Evolutionary conservation across 2,329 filamentous ascomycete genomes (phyloP).

Genomic region (Neofusicoccum kwambonambiense): DNA sequence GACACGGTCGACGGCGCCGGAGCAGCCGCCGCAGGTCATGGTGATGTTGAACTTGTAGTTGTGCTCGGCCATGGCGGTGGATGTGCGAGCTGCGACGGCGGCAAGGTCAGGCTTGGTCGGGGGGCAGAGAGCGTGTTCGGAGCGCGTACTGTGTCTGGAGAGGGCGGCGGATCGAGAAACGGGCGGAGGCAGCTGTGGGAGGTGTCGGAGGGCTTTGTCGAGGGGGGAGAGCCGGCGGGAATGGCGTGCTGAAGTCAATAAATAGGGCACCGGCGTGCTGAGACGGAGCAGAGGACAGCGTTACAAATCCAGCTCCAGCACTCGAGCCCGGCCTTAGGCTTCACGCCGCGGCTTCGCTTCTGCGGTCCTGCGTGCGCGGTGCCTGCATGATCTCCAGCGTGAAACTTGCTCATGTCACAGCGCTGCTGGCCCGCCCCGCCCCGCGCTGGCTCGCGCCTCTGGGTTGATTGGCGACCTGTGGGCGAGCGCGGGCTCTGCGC

Average conservation of each 20-base stretch:
- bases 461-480: neutral
- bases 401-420: constrained; percentile 35
- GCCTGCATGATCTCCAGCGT: constrained; percentile 22
- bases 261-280: neutral
- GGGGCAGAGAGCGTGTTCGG: neutral
- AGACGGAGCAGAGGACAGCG: neutral
- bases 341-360: constrained; percentile 11
- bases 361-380: neutral
- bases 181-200: neutral
- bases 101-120: neutral
- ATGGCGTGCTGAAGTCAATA: constrained; percentile 12
- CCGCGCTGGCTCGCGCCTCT: neutral
- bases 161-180: neutral
- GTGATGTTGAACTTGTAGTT: constrained; percentile 92
- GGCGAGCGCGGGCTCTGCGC: neutral
- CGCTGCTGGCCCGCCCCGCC: constrained; percentile 5
- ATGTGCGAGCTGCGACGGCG: neutral
- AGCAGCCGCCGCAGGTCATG: constrained; percentile 91
- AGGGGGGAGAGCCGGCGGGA: neutral
- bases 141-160: neutral
- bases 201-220: neutral
- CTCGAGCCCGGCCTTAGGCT: neutral
- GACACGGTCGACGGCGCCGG: constrained; percentile 86
- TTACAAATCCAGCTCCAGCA: constrained; percentile 5
- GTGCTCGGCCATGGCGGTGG: constrained; percentile 66